Conservation (phyloP, 1,139 yeast genomes). For the Lodderomyces oxycetoniae region DNA sequence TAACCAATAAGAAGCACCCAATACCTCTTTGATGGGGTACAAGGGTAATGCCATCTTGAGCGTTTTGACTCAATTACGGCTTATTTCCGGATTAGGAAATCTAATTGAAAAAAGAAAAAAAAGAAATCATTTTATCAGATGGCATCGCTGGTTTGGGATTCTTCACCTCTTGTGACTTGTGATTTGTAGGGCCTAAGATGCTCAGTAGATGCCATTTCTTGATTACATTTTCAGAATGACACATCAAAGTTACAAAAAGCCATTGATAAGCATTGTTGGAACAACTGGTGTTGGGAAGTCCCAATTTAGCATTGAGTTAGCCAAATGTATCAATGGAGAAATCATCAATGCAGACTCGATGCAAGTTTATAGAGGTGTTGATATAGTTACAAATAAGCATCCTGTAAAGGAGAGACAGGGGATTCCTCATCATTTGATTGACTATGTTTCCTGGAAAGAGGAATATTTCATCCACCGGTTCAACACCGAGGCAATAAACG, state of each 20-base stretch:
- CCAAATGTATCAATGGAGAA: slow-evolving; percentile 76
- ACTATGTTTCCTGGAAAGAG: slow-evolving; percentile 74
- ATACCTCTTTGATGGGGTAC: too few relatives aligned
- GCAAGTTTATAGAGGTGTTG: slow-evolving; percentile 80
- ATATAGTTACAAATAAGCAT: slow-evolving; percentile 86
- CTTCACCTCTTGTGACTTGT: too few relatives aligned
- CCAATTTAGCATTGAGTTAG: slow-evolving; percentile 76
- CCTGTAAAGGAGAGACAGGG: slow-evolving; percentile 73
- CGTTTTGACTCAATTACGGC: too few relatives aligned
- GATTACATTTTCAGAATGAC: background rate
- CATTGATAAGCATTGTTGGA: slow-evolving; percentile 73
- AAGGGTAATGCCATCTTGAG: too few relatives aligned
- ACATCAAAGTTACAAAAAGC: slow-evolving; percentile 15
- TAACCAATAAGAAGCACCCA: too few relatives aligned
- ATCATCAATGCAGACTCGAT: slow-evolving; percentile 93
- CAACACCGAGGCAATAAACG: slow-evolving; percentile 58
- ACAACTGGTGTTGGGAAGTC: slow-evolving; percentile 99
- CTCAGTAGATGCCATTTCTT: background rate
- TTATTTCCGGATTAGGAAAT: too few relatives aligned
- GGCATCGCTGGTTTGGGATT: too few relatives aligned
- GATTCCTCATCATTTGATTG: slow-evolving; percentile 79
- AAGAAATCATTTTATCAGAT: too few relatives aligned
- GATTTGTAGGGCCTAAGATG: too few relatives aligned
- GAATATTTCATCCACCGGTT: slow-evolving; percentile 84
- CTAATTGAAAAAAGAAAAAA: too few relatives aligned